Evolutionary conservation across 768 basidiomycete genomes (phyloP), one percentile per base, ranked within the genome.

Genomic region (Phlebiopsis flavidoalba): DNA sequence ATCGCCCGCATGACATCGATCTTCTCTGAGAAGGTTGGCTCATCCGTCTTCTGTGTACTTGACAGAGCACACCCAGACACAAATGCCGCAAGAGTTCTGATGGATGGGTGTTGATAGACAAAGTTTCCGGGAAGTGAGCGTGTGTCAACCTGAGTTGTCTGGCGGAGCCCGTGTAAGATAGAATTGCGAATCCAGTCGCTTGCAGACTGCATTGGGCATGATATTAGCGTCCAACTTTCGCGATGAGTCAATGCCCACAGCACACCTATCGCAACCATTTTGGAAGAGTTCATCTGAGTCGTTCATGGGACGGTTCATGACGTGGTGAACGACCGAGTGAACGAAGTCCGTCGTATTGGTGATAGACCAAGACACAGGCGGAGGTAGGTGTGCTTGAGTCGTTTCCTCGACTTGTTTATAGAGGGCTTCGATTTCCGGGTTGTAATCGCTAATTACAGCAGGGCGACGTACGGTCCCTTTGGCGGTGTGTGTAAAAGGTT

Each of bases 401-500:
- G 67, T 67, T 43, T 75, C 67, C 14, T 74, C 72, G 7, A 75
- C 65, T 0, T 60, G 55, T 0, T 65, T 64, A 56, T 79, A 79
- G 15, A 74, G 40, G 0, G 65, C 68, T 17, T 77, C 68, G 57
- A 80, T 79, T 54, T 82, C 80, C 0, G 64, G 57, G 10, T 69
- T 70, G 60, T 81, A 80, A 0, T 71, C 67, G 12, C 66, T 66
- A 35, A 80, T 64, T 24, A 77, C 71, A 11, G 68, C 70, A 24
- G 72, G 71, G 8, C 79, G 73, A 19, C 74, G 69, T 0, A 74
- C 64, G 0, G 76, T 77, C 26, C 70, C 70, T 66, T 82, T 82
- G 1, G 74, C 68, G 0, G 79, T 81, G 52, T 74, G 74, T 6
- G 65, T 67, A 59, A 82, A 80, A 0, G 80, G 79, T 54, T 77